Conservation (phyloP, 495 filamentous ascomycete species). For the Penicillium daleae region DNA sequence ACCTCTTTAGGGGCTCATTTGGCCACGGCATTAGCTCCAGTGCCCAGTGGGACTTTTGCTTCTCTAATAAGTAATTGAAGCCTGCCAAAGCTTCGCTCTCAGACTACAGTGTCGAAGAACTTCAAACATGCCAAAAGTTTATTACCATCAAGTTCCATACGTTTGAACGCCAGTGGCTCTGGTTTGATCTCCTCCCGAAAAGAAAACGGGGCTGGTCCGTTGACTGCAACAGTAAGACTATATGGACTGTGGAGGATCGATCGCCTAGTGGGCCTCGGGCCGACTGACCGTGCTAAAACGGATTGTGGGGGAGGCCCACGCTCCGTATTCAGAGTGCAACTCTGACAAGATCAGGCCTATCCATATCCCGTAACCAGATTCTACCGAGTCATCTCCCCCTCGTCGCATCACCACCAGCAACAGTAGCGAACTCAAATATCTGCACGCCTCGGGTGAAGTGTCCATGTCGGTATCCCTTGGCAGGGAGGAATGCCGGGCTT, state of each 20-base stretch:
- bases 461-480: neutral
- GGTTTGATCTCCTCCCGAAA: conserved; percentile 1
- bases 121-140: neutral
- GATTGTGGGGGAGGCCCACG: conserved; percentile 5
- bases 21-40: conserved; percentile 13
- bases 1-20: conserved; percentile 3
- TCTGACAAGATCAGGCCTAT: no score
- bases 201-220: conserved; percentile 12
- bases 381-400: neutral
- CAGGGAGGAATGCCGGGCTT: conserved; percentile 4
- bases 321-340: conserved; percentile 8
- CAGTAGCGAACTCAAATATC: neutral
- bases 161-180: neutral
- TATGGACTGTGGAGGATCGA: neutral
- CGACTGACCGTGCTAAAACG: neutral
- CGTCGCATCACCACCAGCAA: neutral
- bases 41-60: neutral
- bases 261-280: conserved; percentile 16
- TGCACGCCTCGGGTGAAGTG: neutral
- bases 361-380: neutral
- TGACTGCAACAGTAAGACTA: neutral
- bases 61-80: no score
- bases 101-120: neutral
- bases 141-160: neutral
- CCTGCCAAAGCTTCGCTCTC: neutral